Conservation (phyloP, 2,329 filamentous ascomycete species). For the Pleoardoris graminearum region DNA sequence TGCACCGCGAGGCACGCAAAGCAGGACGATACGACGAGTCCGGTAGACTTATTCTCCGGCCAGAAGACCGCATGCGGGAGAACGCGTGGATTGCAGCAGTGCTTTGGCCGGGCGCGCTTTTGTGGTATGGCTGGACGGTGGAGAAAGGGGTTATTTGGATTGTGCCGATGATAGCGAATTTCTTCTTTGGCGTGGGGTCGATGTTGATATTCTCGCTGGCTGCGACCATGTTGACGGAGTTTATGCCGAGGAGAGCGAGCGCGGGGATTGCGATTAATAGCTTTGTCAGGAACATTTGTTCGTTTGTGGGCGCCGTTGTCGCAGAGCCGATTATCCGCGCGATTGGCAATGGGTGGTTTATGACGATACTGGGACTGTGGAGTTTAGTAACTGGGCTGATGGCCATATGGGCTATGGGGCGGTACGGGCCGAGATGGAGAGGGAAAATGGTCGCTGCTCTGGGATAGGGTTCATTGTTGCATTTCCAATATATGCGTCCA, state of each 20-base stretch:
- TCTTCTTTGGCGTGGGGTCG: conserved; percentile 46
- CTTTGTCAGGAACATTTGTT: conserved; percentile 45
- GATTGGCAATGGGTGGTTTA: conserved; percentile 48
- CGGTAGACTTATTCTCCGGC: conserved; percentile 41
- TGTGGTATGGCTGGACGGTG: conserved; percentile 46
- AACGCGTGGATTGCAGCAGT: conserved; percentile 46
- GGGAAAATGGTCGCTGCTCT: conserved; percentile 58
- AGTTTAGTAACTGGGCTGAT: conserved; percentile 47
- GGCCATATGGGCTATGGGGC: conserved; percentile 64
- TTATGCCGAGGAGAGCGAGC: conserved; percentile 43
- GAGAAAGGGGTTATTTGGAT: conserved; percentile 40
- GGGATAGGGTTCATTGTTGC: conserved; percentile 12
- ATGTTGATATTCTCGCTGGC: conserved; percentile 46
- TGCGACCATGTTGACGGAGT: conserved; percentile 48
- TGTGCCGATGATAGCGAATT: conserved; percentile 45
- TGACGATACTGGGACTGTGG: conserved; percentile 50
- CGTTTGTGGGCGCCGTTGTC: conserved; percentile 41
- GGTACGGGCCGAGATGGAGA: conserved; percentile 66
- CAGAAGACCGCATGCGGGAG: conserved; percentile 47
- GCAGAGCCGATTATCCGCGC: conserved; percentile 41
- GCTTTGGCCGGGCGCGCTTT: conserved; percentile 42
- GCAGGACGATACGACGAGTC: conserved; percentile 41
- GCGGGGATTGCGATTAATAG: conserved; percentile 47
- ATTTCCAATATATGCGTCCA: neutral
- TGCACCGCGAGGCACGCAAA: conserved; percentile 45